phyloP scores from a whole-genome alignment of 2,329 filamentous ascomycete genomes.

The Plenodomus tracheiphilus region DNA sequence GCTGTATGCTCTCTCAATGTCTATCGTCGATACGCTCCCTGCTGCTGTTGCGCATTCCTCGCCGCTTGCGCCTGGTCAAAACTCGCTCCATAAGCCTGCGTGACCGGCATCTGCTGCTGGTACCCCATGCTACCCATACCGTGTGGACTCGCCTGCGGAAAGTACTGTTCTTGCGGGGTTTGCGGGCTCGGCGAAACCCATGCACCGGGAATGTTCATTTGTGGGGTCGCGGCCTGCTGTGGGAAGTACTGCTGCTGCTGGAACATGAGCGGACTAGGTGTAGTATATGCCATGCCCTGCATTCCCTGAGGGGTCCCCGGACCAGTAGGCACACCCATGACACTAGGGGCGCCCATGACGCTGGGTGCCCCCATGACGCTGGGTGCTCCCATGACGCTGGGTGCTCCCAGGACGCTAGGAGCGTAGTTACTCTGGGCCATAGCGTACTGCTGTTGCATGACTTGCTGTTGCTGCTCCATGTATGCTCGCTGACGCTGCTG shows the following conservation, averaged over 20 bases:
- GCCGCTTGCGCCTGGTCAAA: slow-evolving; percentile 37
- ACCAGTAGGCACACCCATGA: slow-evolving; percentile 20
- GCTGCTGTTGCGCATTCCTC: slow-evolving; percentile 31
- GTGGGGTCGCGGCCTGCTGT: slow-evolving; percentile 30
- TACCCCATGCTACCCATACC: slow-evolving; percentile 10
- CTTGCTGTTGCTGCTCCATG: slow-evolving; percentile 26
- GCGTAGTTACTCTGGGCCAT: slow-evolving; percentile 29
- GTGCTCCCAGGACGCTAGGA: slow-evolving; percentile 24
- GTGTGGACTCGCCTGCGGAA: slow-evolving; percentile 14
- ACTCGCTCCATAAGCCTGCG: slow-evolving; percentile 36
- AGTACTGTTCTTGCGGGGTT: slow-evolving; percentile 32
- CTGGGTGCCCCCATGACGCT: slow-evolving; percentile 13
- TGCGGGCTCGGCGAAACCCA: slow-evolving; percentile 34
- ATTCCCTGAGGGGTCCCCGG: slow-evolving; percentile 19
- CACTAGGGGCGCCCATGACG: slow-evolving; percentile 28
- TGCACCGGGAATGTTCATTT: slow-evolving; percentile 30
- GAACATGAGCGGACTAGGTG: slow-evolving; percentile 32
- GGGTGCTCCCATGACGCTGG: slow-evolving; percentile 17
- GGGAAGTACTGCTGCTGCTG: slow-evolving; percentile 35
- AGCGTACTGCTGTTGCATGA: slow-evolving; percentile 28
- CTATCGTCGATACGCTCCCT: slow-evolving; percentile 17
- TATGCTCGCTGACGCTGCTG: slow-evolving; percentile 32
- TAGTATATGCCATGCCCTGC: slow-evolving; percentile 33
- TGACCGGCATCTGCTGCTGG: slow-evolving; percentile 21
- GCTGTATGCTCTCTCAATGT: neutral